Conservation (phyloP, 495 filamentous ascomycete species). For the Tuber indicum region DNA sequence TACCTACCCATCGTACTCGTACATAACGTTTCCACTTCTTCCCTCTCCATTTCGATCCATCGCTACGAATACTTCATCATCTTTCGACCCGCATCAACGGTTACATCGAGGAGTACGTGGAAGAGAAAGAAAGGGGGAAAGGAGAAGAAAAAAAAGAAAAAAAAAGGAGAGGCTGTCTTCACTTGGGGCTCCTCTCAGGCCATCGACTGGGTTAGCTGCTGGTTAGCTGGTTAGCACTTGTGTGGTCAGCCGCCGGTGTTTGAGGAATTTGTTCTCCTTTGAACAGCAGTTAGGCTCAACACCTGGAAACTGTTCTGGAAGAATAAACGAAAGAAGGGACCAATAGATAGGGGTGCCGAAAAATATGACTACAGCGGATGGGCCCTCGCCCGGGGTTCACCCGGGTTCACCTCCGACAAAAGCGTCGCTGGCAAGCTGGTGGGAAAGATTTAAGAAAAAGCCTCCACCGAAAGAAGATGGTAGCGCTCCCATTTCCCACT, state of each 20-base stretch:
- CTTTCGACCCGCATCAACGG: not conserved
- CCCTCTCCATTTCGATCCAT: slow-evolving; percentile 10
- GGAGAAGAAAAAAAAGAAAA: not conserved
- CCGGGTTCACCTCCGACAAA: slow-evolving; percentile 55
- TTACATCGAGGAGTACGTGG: not conserved
- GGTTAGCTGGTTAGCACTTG: not conserved
- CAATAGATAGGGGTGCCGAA: slow-evolving; percentile 18
- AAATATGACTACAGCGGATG: slow-evolving; percentile 21
- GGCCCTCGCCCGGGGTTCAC: slow-evolving; percentile 14
- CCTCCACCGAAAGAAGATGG: slow-evolving; percentile 54
- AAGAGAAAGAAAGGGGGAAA: slow-evolving; percentile 9
- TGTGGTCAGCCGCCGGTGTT: not conserved
- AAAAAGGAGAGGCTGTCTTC: slow-evolving; percentile 5
- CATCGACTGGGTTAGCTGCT: not conserved
- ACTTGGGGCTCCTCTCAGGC: not conserved
- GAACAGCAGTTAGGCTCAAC: not conserved
- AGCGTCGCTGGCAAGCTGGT: slow-evolving; percentile 65
- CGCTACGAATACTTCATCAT: not conserved
- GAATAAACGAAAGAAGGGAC: slow-evolving; percentile 1
- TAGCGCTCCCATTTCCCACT: not conserved
- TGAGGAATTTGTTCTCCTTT: not conserved
- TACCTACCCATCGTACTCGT: slow-evolving; percentile 19
- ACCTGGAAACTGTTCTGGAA: not conserved
- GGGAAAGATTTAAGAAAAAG: slow-evolving; percentile 65
- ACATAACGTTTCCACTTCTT: slow-evolving; percentile 27